Percentiles rank a stretch among this genome's conserved stretches.
phyloP scores from a whole-genome alignment of 2,329 filamentous ascomycete genomes.

The Fusarium sp. region DNA sequence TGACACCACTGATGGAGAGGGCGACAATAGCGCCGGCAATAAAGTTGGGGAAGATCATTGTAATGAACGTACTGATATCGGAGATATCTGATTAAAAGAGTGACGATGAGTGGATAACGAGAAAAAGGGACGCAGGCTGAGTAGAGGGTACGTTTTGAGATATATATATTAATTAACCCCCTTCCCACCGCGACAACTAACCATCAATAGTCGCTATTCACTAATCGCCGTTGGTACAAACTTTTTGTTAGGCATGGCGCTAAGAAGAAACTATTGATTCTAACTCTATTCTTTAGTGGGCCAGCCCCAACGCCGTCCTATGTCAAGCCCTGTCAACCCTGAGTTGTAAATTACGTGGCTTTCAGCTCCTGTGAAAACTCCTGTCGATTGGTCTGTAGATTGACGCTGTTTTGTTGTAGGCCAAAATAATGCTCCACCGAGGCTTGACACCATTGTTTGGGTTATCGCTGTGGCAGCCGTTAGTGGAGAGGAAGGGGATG shows the following conservation, averaged over 20 bases:
- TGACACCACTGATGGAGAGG: neutral
- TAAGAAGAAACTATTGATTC: neutral
- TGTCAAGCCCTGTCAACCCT: neutral
- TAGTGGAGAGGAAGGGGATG: too few species aligned
- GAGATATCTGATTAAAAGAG: constrained; percentile 11
- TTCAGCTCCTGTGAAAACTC: neutral
- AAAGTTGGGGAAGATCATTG: constrained; percentile 8
- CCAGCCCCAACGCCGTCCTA: neutral
- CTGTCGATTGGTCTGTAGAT: too few species aligned
- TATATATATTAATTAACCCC: neutral
- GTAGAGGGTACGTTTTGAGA: neutral
- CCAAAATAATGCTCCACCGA: too few species aligned
- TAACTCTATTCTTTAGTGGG: constrained; percentile 3
- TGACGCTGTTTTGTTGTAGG: too few species aligned
- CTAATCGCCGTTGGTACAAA: neutral
- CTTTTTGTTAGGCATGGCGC: neutral
- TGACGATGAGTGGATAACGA: neutral
- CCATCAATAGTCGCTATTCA: too few species aligned
- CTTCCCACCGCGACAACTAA: neutral
- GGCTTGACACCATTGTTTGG: too few species aligned
- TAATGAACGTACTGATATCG: constrained; percentile 8
- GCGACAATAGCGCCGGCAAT: constrained; percentile 3
- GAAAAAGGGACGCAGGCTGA: neutral
- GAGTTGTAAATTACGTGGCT: neutral
- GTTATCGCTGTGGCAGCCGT: too few species aligned